phyloP scores from a whole-genome alignment of 352 stramenopile genomes.

The Pythium scleroteichum region DNA sequence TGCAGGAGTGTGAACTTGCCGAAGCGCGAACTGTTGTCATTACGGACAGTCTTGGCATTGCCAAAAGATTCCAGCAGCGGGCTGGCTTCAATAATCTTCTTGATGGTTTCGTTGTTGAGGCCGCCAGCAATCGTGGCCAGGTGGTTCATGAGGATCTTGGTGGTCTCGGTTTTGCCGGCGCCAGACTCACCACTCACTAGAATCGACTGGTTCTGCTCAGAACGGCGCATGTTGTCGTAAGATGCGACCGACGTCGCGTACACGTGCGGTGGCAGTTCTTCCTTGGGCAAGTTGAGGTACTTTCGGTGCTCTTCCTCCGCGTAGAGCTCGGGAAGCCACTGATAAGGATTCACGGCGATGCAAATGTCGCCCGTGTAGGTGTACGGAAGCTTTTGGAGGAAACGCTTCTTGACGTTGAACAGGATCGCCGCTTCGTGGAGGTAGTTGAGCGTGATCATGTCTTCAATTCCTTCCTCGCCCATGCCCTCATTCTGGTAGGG shows the following conservation, averaged over 20 bases:
- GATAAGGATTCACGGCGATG: conserved; percentile 97
- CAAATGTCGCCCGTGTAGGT: conserved; percentile 97
- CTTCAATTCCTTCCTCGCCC: conserved; percentile 66
- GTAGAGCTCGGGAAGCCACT: conserved; percentile 89
- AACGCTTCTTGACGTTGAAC: conserved; percentile 87
- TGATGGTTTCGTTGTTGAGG: conserved; percentile 93
- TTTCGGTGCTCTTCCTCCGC: conserved; percentile 69
- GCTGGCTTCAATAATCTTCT: conserved; percentile 97
- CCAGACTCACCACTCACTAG: conserved; percentile 87
- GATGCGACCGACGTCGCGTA: conserved; percentile 78
- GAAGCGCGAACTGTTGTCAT: conserved; percentile 97
- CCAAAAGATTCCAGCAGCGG: conserved; percentile 98
- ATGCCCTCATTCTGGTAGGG: conserved; percentile 86
- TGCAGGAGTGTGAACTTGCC: conserved; percentile 97
- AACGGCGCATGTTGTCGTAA: conserved; percentile 76
- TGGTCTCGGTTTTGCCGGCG: conserved; percentile 94
- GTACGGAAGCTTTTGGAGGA: conserved; percentile 89
- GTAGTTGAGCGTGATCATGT: conserved; percentile 89
- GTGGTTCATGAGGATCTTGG: conserved; percentile 92
- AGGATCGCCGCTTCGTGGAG: conserved; percentile 91
- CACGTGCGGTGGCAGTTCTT: conserved; percentile 80
- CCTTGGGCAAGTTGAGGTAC: conserved; percentile 76
- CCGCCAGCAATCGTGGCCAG: conserved; percentile 76
- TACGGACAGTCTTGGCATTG: conserved; percentile 97
- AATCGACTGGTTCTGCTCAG: conserved; percentile 81